Conservation (phyloP, 2,329 filamentous ascomycete genomes). For the Penicillium decumbens region DNA sequence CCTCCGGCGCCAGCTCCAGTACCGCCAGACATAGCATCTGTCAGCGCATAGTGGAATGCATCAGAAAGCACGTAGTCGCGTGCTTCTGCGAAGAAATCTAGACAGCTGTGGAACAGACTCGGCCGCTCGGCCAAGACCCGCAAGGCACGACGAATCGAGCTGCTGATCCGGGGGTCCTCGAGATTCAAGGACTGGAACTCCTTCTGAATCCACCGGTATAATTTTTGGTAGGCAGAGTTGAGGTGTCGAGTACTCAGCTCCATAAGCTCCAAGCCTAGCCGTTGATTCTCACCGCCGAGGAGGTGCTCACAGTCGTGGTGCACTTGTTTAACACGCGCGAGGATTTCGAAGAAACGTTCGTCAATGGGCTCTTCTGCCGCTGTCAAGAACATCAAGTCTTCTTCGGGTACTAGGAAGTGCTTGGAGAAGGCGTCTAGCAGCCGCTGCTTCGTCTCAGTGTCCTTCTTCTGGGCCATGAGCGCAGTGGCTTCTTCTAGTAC, state of each 20-base stretch:
- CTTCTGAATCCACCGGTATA: slow-evolving; percentile 91
- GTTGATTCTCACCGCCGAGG: slow-evolving; percentile 84
- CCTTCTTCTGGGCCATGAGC: slow-evolving; percentile 66
- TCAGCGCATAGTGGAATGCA: slow-evolving; percentile 81
- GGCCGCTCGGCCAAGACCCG: slow-evolving; percentile 85
- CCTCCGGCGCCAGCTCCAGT: slow-evolving; percentile 47
- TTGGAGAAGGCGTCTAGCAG: slow-evolving; percentile 71
- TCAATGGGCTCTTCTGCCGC: slow-evolving; percentile 77
- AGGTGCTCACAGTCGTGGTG: slow-evolving; percentile 83
- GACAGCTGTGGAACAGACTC: slow-evolving; percentile 83
- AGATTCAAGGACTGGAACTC: slow-evolving; percentile 90
- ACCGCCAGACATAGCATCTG: slow-evolving; percentile 56
- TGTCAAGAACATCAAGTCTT: slow-evolving; percentile 71
- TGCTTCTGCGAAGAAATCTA: slow-evolving; percentile 89
- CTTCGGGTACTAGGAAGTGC: slow-evolving; percentile 80
- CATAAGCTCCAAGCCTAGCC: slow-evolving; percentile 82
- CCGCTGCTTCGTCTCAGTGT: slow-evolving; percentile 74
- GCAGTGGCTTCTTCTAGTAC: slow-evolving; percentile 71
- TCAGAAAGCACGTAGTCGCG: slow-evolving; percentile 82
- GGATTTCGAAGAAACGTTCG: slow-evolving; percentile 72
- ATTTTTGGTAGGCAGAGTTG: slow-evolving; percentile 86
- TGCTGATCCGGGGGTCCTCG: slow-evolving; percentile 88
- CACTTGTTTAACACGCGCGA: slow-evolving; percentile 79
- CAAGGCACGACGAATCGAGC: slow-evolving; percentile 75
- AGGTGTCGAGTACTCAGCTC: slow-evolving; percentile 83